Evolutionary conservation across 1,139 yeast species (phyloP), one percentile per base, ranked within the genome.

Genomic region (Hyphopichia burtonii): DNA sequence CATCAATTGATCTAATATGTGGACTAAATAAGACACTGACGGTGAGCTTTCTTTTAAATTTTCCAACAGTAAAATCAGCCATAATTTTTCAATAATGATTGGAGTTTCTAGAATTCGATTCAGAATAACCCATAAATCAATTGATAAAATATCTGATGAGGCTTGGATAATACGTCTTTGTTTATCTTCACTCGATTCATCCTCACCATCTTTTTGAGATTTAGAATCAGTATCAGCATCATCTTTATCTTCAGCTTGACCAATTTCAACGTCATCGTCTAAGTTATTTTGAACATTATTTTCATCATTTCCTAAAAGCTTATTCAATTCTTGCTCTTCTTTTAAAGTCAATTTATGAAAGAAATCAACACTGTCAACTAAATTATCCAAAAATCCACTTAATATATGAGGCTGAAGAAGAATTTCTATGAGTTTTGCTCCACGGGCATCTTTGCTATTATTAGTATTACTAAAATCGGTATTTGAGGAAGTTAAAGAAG

Each of bases 91-190:
- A 58, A 74, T 71, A 25, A 72, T 63, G 11, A 53, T 53, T 0
- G 76, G 75, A 3, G 76, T 68, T 45, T 73, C 78, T 25, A 73
- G 69, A 36, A 74, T 69, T 41, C 76, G 56, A 50, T 71, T 73
- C 53, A 66, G 68, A 17, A 74, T 65, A 36, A 72, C 63, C 78
- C 78, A 73, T 36, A 72, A 51, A 45, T 74, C 76, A 28, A 66
- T 54, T 2, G 75, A 66, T 32, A 74, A 61, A 11, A 74, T 63
- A 41, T 73, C 78, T 1, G 76, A 69, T 1, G 78, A 54, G 1
- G 66, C 59, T 48, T 71, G 78, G 33, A 72, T 63, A 43, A 65
- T 61, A n/a, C 78, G 57, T 22, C 73, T 65, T 44, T 66, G 54
- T 41, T 55, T 60, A n/a, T 71, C 76, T 12, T 70, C 71, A 3